phyloP scores from a whole-genome alignment of 2,329 filamentous ascomycete genomes.

The Didymella pinodella region DNA sequence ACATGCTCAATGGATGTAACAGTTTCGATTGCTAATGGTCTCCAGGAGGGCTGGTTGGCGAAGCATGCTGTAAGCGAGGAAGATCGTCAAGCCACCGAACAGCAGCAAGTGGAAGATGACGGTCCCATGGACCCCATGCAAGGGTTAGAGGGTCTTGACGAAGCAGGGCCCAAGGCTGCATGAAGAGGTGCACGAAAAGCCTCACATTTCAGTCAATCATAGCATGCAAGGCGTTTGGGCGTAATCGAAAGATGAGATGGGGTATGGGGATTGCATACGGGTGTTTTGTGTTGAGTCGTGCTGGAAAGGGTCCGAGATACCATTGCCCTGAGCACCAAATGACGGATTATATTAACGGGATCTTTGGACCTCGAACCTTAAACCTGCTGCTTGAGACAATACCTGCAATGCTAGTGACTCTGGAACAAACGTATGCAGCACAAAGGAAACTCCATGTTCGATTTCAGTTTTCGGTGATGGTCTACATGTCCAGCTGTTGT shows the following conservation, averaged over 20 bases:
- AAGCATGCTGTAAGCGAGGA: slow-evolving; percentile 87
- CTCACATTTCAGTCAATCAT: not conserved
- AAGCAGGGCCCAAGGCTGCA: slow-evolving; percentile 86
- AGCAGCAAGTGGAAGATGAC: slow-evolving; percentile 60
- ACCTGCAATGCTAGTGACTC: not conserved
- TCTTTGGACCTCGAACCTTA: not conserved
- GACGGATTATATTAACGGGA: not conserved
- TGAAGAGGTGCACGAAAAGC: slow-evolving; percentile 46
- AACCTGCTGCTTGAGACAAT: not conserved
- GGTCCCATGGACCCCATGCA: slow-evolving; percentile 88
- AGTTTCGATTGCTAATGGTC: slow-evolving; percentile 22
- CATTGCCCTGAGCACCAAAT: not conserved
- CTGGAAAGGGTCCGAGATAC: not conserved
- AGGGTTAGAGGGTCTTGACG: slow-evolving; percentile 88
- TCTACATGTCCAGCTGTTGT: slow-evolving; percentile 25
- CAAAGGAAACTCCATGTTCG: slow-evolving; percentile 38
- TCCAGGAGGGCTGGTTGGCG: slow-evolving; percentile 89
- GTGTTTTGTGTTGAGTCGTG: not conserved
- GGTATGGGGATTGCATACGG: slow-evolving; percentile 14
- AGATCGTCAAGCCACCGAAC: slow-evolving; percentile 69
- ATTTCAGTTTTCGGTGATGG: slow-evolving; percentile 30
- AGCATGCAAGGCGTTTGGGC: slow-evolving; percentile 33
- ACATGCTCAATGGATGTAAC: slow-evolving; percentile 6
- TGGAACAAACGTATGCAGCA: slow-evolving; percentile 13
- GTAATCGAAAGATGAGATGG: slow-evolving; percentile 20